A percentile compares a stretch with the other conserved stretches of the same genome.
Conservation (phyloP, 805 yeast genomes). For the Wickerhamiella alocasiicola region DNA sequence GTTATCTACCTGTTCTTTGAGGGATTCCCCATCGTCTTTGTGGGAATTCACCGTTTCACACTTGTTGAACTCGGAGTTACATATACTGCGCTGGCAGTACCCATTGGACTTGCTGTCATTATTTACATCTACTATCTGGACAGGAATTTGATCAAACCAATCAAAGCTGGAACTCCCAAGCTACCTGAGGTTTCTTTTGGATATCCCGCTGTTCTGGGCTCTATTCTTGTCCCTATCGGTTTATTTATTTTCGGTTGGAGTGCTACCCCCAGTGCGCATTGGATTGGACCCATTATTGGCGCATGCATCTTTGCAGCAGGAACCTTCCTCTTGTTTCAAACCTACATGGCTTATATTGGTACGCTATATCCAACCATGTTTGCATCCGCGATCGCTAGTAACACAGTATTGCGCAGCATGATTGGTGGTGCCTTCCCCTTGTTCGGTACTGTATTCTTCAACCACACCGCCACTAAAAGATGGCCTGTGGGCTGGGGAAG, state of each 20-base stretch:
- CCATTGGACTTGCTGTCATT: constrained; percentile 31
- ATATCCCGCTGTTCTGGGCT: constrained; percentile 31
- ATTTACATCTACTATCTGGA: constrained; percentile 10
- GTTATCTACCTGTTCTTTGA: constrained; percentile 46
- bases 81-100: constrained; percentile 37
- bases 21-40: constrained; percentile 46
- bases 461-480: constrained; percentile 23
- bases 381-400: constrained; percentile 42
- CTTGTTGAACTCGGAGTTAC: constrained; percentile 37
- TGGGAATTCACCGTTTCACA: constrained; percentile 35
- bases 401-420: constrained; percentile 43
- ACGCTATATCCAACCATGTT: constrained; percentile 1
- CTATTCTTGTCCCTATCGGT: constrained; percentile 38
- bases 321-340: constrained; percentile 39
- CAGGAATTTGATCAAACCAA: not conserved
- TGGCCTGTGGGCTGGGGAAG: constrained; percentile 44
- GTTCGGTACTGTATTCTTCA: constrained; percentile 49
- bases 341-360: constrained; percentile 34
- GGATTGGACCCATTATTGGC: constrained; percentile 42
- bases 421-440: constrained; percentile 52
- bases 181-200: constrained; percentile 17
- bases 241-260: too few relatives aligned
- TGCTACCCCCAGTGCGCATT: constrained; percentile 38
- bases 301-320: constrained; percentile 31
- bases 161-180: not conserved